These are phyloP conservation scores for Pisolithus sp. DNA, from an alignment of 768 basidiomycete genomes.

Conservation along the genomic window DNA sequence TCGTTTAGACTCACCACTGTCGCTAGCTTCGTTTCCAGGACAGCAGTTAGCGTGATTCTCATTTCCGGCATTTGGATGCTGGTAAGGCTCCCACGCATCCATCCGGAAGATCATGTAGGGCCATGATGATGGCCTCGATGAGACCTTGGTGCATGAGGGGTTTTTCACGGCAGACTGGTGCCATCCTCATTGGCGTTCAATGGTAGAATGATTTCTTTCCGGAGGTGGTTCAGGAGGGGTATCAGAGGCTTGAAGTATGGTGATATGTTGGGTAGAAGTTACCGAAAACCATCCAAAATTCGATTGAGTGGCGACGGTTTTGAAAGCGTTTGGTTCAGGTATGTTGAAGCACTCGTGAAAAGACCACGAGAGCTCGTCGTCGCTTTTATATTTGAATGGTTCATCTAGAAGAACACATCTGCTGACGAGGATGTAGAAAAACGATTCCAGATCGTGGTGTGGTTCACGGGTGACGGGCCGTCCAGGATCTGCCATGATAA, in stretches of 20 bases:
- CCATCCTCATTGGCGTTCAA: no score
- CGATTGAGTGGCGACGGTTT: background rate
- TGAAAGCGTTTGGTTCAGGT: background rate
- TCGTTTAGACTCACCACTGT: no score
- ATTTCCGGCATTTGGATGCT: no score
- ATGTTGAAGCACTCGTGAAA: slow-evolving; percentile 2
- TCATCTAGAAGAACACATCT: background rate
- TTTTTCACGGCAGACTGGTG: no score
- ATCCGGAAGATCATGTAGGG: no score
- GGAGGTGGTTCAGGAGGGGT: no score
- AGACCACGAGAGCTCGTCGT: background rate
- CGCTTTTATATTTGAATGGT: background rate
- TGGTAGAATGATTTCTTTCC: no score
- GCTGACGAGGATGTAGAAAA: background rate
- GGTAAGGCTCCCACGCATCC: no score
- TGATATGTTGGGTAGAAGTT: background rate
- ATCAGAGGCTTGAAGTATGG: background rate
- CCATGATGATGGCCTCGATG: no score
- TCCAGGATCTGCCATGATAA: background rate
- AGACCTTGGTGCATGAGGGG: no score
- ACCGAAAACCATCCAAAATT: background rate
- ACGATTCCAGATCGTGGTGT: background rate
- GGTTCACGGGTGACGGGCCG: background rate
- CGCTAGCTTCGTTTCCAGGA: no score
- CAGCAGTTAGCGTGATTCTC: no score